Conservation (phyloP, 176 grass and related monocot species). For the Miscanthus lutarioriparius region DNA sequence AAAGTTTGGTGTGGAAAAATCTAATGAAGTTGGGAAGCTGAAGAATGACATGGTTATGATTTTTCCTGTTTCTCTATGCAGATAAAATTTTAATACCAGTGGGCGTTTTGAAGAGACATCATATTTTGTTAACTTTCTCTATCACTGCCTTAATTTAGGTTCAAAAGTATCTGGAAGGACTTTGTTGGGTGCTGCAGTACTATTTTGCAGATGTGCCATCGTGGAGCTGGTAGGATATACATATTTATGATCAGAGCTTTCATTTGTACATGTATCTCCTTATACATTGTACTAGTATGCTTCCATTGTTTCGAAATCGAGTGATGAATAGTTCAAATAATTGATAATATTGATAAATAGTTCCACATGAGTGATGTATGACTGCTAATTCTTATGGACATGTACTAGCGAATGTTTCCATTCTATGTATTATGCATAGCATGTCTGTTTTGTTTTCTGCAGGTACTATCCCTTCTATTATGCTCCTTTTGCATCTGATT, state of each 20-base stretch:
- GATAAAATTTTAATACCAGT: background rate
- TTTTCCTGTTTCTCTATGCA: slow-evolving; percentile 28
- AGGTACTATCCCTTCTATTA: slow-evolving; percentile 67
- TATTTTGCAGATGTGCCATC: slow-evolving; percentile 58
- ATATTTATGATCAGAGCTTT: background rate
- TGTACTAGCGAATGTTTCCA: background rate
- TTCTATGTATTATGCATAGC: too few relatives aligned
- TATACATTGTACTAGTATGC: background rate
- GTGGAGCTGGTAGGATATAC: slow-evolving; percentile 61
- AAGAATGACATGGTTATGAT: slow-evolving; percentile 42
- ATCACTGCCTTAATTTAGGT: slow-evolving; percentile 38
- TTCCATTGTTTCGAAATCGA: background rate
- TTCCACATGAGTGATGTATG: background rate
- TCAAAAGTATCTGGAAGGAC: slow-evolving; percentile 35
- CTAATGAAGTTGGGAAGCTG: slow-evolving; percentile 40
- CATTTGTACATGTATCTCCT: slow-evolving; percentile 10
- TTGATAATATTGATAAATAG: background rate
- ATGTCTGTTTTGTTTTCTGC: background rate
- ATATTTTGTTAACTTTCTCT: background rate
- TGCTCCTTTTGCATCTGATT: slow-evolving; percentile 62
- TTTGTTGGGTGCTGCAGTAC: slow-evolving; percentile 56
- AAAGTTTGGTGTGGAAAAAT: slow-evolving; percentile 43
- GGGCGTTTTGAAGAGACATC: background rate
- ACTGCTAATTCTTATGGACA: slow-evolving; percentile 3
- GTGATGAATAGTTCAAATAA: background rate